Evolutionary conservation across 2,329 filamentous ascomycete genomes (phyloP).

Genomic region (Ceratocystis alfenasii): DNA sequence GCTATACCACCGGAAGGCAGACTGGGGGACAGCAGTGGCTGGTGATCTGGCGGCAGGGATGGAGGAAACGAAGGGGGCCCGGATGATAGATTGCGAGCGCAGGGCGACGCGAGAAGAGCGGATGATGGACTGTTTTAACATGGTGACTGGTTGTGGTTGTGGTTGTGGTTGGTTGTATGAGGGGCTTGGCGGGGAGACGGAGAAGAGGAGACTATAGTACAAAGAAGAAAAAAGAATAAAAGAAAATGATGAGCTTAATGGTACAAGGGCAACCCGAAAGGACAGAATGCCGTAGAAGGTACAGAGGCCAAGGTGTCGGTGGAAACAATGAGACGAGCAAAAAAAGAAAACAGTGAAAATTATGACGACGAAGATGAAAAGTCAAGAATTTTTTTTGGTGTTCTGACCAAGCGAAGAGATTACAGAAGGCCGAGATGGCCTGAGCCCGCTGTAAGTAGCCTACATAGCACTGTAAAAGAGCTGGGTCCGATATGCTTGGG

Average conservation of each 20-base stretch:
- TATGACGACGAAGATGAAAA: not conserved
- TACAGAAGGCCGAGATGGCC: not conserved
- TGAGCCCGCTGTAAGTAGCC: not conserved
- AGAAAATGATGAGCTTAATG: not conserved
- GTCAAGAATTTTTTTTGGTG: not conserved
- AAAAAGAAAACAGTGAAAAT: not conserved
- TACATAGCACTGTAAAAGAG: not conserved
- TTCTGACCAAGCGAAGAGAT: not conserved
- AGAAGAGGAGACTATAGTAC: not conserved
- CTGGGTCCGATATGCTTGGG: not conserved
- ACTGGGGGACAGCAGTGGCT: not conserved
- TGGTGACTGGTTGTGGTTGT: not conserved
- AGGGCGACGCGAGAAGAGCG: constrained; percentile 18
- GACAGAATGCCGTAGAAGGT: not conserved
- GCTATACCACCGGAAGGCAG: constrained; percentile 21
- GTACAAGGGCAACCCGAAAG: not conserved
- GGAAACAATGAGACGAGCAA: not conserved
- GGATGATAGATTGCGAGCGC: constrained; percentile 14
- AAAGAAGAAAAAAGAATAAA: not conserved
- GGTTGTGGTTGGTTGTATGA: not conserved
- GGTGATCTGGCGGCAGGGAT: not conserved
- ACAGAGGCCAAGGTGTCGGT: not conserved
- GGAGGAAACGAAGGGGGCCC: constrained; percentile 14
- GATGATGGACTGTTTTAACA: constrained; percentile 20
- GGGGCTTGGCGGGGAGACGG: not conserved